Evolutionary conservation across 2,329 filamentous ascomycete species (phyloP).

Genomic region (Pseudogymnoascus sp.): DNA sequence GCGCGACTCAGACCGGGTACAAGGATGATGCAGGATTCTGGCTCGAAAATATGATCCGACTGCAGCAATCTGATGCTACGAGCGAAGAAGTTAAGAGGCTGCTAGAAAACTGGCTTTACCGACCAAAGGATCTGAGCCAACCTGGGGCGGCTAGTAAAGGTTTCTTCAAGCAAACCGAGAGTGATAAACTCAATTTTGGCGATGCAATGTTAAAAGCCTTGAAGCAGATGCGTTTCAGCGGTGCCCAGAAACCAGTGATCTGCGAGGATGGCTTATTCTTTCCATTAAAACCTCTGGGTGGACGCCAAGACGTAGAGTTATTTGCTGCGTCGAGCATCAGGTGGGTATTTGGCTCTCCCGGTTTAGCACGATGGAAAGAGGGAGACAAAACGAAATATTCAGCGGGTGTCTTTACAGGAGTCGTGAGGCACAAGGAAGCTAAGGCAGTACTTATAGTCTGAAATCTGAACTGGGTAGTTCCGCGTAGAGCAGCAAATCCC

Average conservation of each 20-base stretch:
- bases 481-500: not conserved
- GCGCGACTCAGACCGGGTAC: not conserved
- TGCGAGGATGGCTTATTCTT: not conserved
- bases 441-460: not conserved
- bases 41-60: not conserved
- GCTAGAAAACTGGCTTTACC: not conserved
- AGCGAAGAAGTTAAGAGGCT: not conserved
- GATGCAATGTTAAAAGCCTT: not conserved
- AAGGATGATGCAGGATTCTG: not conserved
- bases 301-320: conserved; percentile 9
- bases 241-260: not conserved
- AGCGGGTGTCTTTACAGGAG: not conserved
- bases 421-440: not conserved
- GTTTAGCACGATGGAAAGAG: not conserved
- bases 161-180: not conserved
- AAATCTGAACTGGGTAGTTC: not conserved
- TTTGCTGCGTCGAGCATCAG: conserved; percentile 12
- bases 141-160: not conserved
- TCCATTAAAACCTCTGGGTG: not conserved
- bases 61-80: not conserved
- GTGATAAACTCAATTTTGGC: not conserved
- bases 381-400: not conserved
- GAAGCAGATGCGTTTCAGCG: conserved; percentile 1
- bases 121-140: not conserved
- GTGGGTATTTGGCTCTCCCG: conserved; percentile 12